Evolutionary conservation across 202 grass and related monocot species (phyloP).

Genomic region (Schoenoplectus triqueter): DNA sequence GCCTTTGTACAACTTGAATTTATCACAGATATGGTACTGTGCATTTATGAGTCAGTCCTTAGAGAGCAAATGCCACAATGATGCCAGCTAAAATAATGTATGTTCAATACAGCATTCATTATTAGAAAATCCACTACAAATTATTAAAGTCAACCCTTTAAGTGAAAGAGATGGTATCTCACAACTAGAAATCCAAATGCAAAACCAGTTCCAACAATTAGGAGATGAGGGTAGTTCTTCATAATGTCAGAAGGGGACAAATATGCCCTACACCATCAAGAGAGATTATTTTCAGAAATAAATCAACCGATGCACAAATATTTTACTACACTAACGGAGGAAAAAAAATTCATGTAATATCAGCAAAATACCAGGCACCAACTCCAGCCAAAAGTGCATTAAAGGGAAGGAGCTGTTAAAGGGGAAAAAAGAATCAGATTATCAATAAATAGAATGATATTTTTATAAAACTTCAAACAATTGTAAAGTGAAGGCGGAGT

Average conservation of each 20-base stretch:
- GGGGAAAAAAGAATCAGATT: conserved; percentile 35
- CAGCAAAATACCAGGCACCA: conserved; percentile 71
- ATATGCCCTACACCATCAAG: conserved; percentile 58
- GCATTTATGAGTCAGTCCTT: neutral
- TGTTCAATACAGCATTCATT: neutral
- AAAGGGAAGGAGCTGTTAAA: conserved; percentile 85
- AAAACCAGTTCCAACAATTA: conserved; percentile 96
- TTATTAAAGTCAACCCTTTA: neutral
- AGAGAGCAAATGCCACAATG: neutral
- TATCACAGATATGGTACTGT: neutral
- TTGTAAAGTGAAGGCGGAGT: neutral
- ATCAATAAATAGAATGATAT: conserved; percentile 12
- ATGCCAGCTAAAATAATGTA: neutral
- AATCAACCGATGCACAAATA: too few species aligned
- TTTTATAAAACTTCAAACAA: neutral
- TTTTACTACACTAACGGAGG: conserved; percentile 14
- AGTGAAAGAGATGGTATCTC: conserved; percentile 41
- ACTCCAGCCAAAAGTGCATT: conserved; percentile 69
- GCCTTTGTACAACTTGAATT: conserved; percentile 1
- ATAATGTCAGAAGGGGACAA: conserved; percentile 96
- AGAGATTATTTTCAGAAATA: conserved; percentile 6
- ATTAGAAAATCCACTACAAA: conserved; percentile 11
- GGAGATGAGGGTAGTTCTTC: conserved; percentile 88
- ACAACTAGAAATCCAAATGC: conserved; percentile 98
- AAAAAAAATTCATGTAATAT: conserved; percentile 24